These are phyloP conservation scores for Sambucus nigra DNA, from an alignment of 129 eudicot species.

Conservation along the genomic window DNA sequence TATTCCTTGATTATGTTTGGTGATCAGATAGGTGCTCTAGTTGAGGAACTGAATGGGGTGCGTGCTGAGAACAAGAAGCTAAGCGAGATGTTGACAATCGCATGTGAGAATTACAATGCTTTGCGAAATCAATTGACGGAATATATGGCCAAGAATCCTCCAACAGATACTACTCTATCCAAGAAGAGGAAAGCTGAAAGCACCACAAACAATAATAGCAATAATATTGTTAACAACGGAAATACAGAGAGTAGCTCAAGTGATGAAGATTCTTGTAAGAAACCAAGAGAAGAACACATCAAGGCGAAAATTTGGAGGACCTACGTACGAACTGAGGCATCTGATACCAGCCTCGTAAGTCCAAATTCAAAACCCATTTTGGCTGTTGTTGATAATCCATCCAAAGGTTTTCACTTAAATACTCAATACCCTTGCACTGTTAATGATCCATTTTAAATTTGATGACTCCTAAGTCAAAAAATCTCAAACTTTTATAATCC, in stretches of 20 bases:
- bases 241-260: constrained; percentile 67
- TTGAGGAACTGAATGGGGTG: constrained; percentile 26
- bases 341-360: constrained; percentile 81
- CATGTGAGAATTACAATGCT: constrained; percentile 29
- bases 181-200: not conserved
- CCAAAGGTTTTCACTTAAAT: too few relatives aligned
- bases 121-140: constrained; percentile 20
- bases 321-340: constrained; percentile 53
- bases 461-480: too few relatives aligned
- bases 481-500: too few relatives aligned
- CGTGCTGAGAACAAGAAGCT: constrained; percentile 30
- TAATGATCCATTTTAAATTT: too few relatives aligned
- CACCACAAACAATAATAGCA: not conserved
- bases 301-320: constrained; percentile 62
- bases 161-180: not conserved
- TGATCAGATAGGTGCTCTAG: constrained; percentile 34
- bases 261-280: constrained; percentile 77
- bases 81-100: constrained; percentile 22
- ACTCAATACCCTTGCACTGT: too few relatives aligned
- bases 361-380: not conserved
- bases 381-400: too few relatives aligned
- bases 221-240: not conserved
- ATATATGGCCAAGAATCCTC: constrained; percentile 12
- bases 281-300: constrained; percentile 62
- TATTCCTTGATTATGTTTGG: not conserved